These are phyloP conservation scores for Blastomyces silverae DNA, from an alignment of 2,329 filamentous ascomycete genomes.

Conservation along the genomic window DNA sequence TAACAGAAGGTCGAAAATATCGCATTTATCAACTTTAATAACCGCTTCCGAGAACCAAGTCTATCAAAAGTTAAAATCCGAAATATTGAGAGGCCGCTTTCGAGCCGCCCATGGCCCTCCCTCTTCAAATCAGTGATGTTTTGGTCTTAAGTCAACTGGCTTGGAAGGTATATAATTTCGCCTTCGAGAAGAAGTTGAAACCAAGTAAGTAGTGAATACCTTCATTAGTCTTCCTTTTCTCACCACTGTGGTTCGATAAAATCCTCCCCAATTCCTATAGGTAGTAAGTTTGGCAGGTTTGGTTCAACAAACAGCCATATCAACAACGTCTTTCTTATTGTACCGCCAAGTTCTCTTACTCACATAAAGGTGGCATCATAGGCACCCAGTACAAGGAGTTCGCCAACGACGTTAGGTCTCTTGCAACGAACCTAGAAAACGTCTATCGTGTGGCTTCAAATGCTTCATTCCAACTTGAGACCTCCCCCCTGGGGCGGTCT, in stretches of 20 bases:
- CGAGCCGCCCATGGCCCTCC: constrained; percentile 13
- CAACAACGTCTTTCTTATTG: background rate
- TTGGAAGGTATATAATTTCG: constrained; percentile 9
- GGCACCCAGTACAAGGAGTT: constrained; percentile 10
- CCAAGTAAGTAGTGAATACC: constrained; percentile 11
- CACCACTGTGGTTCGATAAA: background rate
- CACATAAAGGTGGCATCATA: background rate
- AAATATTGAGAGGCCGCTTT: background rate
- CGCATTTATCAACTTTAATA: background rate
- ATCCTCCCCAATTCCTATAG: background rate
- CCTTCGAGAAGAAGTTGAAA: constrained; percentile 9
- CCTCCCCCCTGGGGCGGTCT: background rate
- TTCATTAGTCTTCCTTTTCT: background rate
- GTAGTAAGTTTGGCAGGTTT: background rate
- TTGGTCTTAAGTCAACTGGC: constrained; percentile 13
- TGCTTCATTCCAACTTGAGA: constrained; percentile 13
- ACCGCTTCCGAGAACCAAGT: background rate
- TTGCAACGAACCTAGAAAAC: constrained; percentile 11
- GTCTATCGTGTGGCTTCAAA: constrained; percentile 8
- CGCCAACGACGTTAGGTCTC: constrained; percentile 4
- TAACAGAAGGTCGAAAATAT: background rate
- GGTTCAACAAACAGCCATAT: background rate
- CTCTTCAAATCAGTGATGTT: constrained; percentile 14
- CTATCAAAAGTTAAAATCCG: constrained; percentile 2
- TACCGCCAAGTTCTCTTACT: background rate